Conservation (phyloP, 129 eudicot species). For the Smallanthus sonchifolius region DNA sequence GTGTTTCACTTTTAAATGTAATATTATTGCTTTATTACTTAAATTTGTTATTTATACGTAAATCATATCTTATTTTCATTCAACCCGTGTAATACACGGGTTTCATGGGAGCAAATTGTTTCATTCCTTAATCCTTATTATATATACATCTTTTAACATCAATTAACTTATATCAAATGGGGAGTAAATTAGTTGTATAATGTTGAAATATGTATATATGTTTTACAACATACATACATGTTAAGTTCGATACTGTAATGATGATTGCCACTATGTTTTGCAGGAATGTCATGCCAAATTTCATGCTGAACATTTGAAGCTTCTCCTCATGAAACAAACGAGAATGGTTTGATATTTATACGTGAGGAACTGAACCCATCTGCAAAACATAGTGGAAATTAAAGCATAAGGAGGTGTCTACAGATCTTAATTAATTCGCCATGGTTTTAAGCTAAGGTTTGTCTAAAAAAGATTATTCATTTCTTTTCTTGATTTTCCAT, state of each 20-base stretch:
- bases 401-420: conserved; percentile 61
- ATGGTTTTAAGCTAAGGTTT: conserved; percentile 13
- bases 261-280: not conserved
- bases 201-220: too few relatives aligned
- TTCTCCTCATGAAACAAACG: conserved; percentile 24
- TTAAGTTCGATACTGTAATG: too few relatives aligned
- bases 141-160: not conserved
- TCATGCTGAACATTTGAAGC: conserved; percentile 29
- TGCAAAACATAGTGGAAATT: conserved; percentile 62
- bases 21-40: too few relatives aligned
- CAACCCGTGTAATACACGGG: too few relatives aligned
- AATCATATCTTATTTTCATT: too few relatives aligned
- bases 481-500: not conserved
- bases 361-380: conserved; percentile 30
- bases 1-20: too few relatives aligned
- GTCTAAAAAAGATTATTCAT: not conserved
- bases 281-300: conserved; percentile 50
- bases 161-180: too few relatives aligned
- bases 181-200: too few relatives aligned
- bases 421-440: conserved; percentile 27
- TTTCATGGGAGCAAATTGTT: too few relatives aligned
- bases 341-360: conserved; percentile 22
- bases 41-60: too few relatives aligned
- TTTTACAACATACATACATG: too few relatives aligned
- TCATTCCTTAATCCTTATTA: not conserved